phyloP scores from a whole-genome alignment of 2,329 filamentous ascomycete genomes.

The Colletotrichum simmondsii region DNA sequence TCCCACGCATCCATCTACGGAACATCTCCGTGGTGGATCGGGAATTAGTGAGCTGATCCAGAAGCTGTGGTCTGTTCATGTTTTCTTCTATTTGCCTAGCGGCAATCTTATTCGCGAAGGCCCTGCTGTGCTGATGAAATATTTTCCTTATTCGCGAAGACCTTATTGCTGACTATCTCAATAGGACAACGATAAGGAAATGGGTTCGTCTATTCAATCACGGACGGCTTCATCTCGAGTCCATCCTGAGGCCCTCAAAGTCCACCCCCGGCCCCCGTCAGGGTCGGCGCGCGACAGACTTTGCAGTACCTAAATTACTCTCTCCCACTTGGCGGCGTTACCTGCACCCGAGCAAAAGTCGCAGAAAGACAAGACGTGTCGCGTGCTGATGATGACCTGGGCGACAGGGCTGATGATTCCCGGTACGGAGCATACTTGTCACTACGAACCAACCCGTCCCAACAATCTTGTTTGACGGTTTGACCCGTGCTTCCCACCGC shows the following conservation, averaged over 20 bases:
- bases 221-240: constrained; percentile 18
- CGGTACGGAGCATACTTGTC: not conserved
- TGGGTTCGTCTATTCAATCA: not conserved
- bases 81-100: not conserved
- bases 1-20: constrained; percentile 4
- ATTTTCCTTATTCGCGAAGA: not conserved
- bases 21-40: constrained; percentile 32
- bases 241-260: constrained; percentile 12
- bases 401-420: constrained; percentile 19
- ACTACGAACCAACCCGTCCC: not conserved
- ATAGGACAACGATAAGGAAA: not conserved
- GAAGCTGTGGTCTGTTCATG: constrained; percentile 5
- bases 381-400: constrained; percentile 7
- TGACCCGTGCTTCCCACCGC: not conserved
- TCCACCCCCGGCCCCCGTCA: constrained; percentile 15
- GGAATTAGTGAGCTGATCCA: constrained; percentile 10
- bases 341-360: not conserved
- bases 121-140: not conserved
- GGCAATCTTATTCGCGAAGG: not conserved
- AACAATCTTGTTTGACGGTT: constrained; percentile 11
- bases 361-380: constrained; percentile 5
- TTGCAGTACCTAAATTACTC: constrained; percentile 4
- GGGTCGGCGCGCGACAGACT: constrained; percentile 6
- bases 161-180: not conserved
- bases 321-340: not conserved